Evolutionary conservation across 306 rosid species (phyloP).

Genomic region (Prunus davidiana): DNA sequence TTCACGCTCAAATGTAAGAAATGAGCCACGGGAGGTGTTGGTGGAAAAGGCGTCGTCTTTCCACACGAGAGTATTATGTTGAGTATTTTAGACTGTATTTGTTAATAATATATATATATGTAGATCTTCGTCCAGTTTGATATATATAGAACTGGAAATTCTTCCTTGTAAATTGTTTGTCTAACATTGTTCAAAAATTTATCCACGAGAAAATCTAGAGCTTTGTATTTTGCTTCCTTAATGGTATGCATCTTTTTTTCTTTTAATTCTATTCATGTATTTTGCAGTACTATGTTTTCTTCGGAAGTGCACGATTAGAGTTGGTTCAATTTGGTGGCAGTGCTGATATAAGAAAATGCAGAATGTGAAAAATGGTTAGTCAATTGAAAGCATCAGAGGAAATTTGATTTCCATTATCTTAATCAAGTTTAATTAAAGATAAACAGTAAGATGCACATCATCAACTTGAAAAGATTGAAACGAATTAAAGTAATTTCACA

Average conservation of each 20-base stretch:
- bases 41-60: neutral
- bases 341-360: too few species aligned
- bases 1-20: slow-evolving; percentile 14
- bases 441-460: too few species aligned
- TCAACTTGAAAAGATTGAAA: too few species aligned
- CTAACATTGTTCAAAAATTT: neutral
- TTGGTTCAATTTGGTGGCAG: too few species aligned
- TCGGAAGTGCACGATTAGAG: too few species aligned
- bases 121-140: neutral
- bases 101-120: neutral
- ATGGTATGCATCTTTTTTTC: neutral
- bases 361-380: too few species aligned
- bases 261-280: too few species aligned
- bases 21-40: neutral
- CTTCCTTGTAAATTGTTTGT: neutral
- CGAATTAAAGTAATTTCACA: too few species aligned
- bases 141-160: neutral
- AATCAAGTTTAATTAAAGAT: too few species aligned
- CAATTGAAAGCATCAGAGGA: too few species aligned
- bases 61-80: neutral
- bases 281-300: too few species aligned
- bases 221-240: neutral
- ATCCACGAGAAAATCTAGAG: neutral
- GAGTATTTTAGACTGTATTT: neutral
- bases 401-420: too few species aligned